Evolutionary conservation across 768 basidiomycete genomes (phyloP).

Genomic region (Mycena capillaripes): DNA sequence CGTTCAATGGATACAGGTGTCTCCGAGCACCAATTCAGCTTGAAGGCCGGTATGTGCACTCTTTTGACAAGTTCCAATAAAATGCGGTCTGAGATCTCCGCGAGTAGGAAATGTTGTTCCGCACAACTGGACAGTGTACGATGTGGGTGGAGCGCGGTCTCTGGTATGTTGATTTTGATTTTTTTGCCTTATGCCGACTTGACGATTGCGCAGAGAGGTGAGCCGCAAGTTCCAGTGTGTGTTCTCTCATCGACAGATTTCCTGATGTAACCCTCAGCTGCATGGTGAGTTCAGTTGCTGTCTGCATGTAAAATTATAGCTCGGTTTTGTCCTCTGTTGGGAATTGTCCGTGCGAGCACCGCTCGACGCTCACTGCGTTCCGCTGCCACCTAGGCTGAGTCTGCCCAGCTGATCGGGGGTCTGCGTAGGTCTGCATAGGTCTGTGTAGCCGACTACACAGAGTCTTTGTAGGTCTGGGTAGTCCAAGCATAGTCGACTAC

Average conservation of each 20-base stretch:
- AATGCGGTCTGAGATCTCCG: background rate
- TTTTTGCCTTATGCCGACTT: background rate
- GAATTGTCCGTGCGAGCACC: too few relatives aligned
- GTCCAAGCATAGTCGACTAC: too few relatives aligned
- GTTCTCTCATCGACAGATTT: too few relatives aligned
- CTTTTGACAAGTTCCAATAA: too few relatives aligned
- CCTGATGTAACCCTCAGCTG: slow-evolving; percentile 6
- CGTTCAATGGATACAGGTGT: slow-evolving; percentile 55
- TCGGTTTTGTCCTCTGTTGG: too few relatives aligned
- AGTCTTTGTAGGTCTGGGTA: too few relatives aligned
- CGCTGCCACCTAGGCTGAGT: too few relatives aligned
- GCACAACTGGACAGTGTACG: slow-evolving; percentile 52
- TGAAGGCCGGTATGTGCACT: slow-evolving; percentile 56
- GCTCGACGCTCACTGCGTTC: too few relatives aligned
- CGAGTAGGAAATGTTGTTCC: slow-evolving; percentile 39
- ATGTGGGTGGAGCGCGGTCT: slow-evolving; percentile 66
- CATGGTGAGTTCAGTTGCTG: slow-evolving; percentile 46
- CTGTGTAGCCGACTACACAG: too few relatives aligned
- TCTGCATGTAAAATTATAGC: too few relatives aligned
- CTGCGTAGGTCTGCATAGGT: too few relatives aligned
- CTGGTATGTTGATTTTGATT: background rate
- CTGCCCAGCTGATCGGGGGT: too few relatives aligned
- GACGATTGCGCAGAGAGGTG: background rate
- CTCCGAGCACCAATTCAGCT: slow-evolving; percentile 68
- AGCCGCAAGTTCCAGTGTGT: background rate